Percentiles rank a stretch among this genome's conserved stretches.
These are phyloP conservation scores for Podila horticola DNA, from an alignment of 192 early-diverging fungal species.

Conservation along the genomic window DNA sequence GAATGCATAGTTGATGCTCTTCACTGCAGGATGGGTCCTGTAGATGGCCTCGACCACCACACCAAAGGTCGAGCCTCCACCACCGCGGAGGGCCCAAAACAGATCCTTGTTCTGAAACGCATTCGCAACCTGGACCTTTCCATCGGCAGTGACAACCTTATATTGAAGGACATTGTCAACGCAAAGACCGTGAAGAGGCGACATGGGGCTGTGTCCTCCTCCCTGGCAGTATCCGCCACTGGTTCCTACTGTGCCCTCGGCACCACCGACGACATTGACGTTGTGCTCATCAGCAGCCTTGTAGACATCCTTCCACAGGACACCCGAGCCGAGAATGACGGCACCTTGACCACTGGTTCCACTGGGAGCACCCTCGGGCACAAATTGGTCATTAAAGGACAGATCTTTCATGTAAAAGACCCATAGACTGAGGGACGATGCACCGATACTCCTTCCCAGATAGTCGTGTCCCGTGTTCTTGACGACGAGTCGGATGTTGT, in stretches of 20 bases:
- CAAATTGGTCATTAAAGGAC: constrained; percentile 30
- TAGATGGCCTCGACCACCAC: constrained; percentile 41
- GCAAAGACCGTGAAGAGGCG: constrained; percentile 57
- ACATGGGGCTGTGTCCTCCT: constrained; percentile 62
- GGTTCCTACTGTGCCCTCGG: constrained; percentile 49
- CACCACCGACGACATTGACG: constrained; percentile 44
- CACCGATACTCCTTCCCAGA: constrained; percentile 55
- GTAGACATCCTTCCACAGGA: constrained; percentile 47
- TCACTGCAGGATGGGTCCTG: constrained; percentile 18
- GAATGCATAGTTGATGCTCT: constrained; percentile 11
- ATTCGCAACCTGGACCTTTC: constrained; percentile 51
- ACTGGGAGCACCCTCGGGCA: constrained; percentile 20
- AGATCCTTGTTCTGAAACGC: constrained; percentile 56
- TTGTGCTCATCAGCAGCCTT: constrained; percentile 48
- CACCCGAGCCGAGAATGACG: constrained; percentile 57
- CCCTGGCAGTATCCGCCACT: constrained; percentile 50
- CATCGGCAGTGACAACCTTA: constrained; percentile 62
- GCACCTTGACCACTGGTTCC: background rate
- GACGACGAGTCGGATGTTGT: constrained; percentile 61
- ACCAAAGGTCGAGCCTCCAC: constrained; percentile 55
- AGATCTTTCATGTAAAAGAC: constrained; percentile 53
- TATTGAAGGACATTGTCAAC: constrained; percentile 64
- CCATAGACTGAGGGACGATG: constrained; percentile 60
- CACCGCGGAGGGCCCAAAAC: constrained; percentile 72
- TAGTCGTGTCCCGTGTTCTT: constrained; percentile 68